Conservation (phyloP, 257 asterid species). For the Solanum peruvianum region DNA sequence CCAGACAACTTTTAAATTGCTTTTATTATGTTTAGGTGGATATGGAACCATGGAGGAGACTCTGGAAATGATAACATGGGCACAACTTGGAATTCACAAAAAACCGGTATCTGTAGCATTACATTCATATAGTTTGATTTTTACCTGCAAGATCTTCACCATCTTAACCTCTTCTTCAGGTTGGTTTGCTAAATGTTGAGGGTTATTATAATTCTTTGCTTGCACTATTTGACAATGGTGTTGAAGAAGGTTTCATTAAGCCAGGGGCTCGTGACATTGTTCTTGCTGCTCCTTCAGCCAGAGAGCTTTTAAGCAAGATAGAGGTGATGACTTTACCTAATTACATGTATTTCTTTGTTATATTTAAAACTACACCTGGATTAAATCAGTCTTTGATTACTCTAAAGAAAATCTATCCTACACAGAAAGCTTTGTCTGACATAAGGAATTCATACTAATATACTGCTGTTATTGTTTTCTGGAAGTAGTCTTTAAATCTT, state of each 20-base stretch:
- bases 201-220: conserved; percentile 88
- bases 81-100: conserved; percentile 91
- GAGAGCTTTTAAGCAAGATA: conserved; percentile 66
- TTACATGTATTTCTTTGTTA: neutral
- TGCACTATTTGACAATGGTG: conserved; percentile 85
- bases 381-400: neutral
- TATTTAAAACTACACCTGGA: neutral
- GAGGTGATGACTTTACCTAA: conserved; percentile 42
- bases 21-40: conserved; percentile 49
- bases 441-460: neutral
- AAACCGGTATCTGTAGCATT: conserved; percentile 45
- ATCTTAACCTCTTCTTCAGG: conserved; percentile 29
- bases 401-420: neutral
- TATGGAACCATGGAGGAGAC: conserved; percentile 98
- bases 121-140: neutral
- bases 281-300: conserved; percentile 77
- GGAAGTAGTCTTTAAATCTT: neutral
- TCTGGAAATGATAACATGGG: conserved; percentile 98
- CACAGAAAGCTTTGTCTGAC: neutral
- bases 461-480: neutral
- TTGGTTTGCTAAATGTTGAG: conserved; percentile 91
- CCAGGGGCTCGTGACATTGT: conserved; percentile 79
- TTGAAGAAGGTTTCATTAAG: conserved; percentile 93
- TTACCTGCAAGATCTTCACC: neutral
- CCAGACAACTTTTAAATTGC: neutral